phyloP scores from a whole-genome alignment of 129 eudicot genomes.

The Pittosporum tobira region DNA sequence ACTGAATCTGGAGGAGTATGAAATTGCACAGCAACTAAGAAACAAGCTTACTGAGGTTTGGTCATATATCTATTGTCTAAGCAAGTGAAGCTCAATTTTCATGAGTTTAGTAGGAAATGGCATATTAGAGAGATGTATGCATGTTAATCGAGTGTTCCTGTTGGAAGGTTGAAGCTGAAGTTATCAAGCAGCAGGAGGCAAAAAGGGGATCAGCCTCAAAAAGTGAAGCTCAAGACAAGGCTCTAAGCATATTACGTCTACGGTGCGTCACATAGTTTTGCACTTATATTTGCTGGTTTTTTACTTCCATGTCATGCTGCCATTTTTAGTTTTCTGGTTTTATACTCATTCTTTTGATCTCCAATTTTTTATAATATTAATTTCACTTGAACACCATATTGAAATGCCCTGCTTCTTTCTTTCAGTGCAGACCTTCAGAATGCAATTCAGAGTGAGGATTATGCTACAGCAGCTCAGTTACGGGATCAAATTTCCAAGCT shows the following conservation, averaged over 20 bases:
- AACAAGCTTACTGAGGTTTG: conserved; percentile 86
- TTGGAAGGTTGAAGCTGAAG: conserved; percentile 71
- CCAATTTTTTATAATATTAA: neutral
- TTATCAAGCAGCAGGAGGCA: conserved; percentile 43
- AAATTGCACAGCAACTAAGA: conserved; percentile 77
- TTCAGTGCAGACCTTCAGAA: conserved; percentile 89
- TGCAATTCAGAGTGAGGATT: conserved; percentile 77
- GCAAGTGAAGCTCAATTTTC: neutral
- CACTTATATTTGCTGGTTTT: neutral
- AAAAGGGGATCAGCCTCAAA: conserved; percentile 67
- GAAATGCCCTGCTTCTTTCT: conserved; percentile 13
- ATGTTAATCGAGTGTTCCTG: conserved; percentile 15
- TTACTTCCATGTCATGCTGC: neutral
- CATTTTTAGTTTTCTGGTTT: neutral
- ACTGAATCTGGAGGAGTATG: conserved; percentile 89
- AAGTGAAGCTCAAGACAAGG: conserved; percentile 90
- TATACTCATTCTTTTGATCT: neutral
- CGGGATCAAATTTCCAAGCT: conserved; percentile 77
- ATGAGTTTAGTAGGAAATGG: neutral
- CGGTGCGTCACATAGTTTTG: conserved; percentile 33
- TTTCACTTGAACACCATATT: neutral
- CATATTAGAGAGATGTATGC: neutral
- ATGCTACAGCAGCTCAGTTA: conserved; percentile 62
- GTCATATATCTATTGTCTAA: conserved; percentile 2
- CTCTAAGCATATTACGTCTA: conserved; percentile 70